phyloP scores from a whole-genome alignment of 73 alveolate species.

The Paramecium biaurelia region DNA sequence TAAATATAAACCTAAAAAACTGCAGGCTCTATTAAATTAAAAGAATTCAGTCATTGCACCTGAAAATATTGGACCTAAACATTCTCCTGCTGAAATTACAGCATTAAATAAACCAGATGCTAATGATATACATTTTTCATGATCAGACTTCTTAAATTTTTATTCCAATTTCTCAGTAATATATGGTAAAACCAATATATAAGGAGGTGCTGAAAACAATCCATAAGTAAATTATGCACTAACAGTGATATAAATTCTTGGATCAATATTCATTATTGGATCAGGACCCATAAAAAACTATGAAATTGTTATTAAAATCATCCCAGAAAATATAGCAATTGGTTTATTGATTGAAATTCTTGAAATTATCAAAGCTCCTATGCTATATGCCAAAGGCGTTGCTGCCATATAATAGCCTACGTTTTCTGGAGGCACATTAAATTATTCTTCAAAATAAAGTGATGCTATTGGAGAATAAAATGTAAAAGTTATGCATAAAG shows the following conservation, averaged over 20 bases:
- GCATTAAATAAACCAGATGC: conserved; percentile 31
- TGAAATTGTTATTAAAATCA: neutral
- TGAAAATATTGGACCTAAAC: neutral
- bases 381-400: neutral
- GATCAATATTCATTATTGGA: neutral
- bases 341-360: neutral
- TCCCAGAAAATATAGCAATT: neutral
- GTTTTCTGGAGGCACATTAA: neutral
- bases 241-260: neutral
- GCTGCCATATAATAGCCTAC: conserved; percentile 25
- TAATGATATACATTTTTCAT: neutral
- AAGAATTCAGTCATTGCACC: neutral
- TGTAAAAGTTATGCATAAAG: neutral
- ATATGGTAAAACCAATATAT: neutral
- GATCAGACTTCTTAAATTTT: neutral
- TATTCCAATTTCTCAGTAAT: neutral
- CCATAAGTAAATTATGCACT: neutral
- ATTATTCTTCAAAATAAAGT: neutral
- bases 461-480: neutral
- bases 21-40: neutral
- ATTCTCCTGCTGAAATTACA: neutral
- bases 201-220: conserved; percentile 27
- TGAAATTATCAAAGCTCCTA: neutral
- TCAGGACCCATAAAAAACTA: conserved; percentile 40
- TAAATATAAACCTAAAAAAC: conserved; percentile 2